phyloP scores from a whole-genome alignment of 148 eudicot genomes.

The Rhododendron ferrugineum region DNA sequence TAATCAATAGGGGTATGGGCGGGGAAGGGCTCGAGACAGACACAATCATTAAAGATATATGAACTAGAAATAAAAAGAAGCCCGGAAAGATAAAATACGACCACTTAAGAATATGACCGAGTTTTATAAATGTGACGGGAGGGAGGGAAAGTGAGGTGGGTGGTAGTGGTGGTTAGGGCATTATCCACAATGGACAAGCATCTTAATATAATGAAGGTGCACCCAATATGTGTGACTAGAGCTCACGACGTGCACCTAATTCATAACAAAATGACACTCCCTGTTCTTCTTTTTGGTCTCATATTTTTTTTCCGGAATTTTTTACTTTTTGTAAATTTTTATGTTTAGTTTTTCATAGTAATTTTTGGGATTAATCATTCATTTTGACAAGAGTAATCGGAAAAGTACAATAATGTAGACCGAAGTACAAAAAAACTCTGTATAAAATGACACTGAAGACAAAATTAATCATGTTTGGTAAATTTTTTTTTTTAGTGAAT shows the following conservation, averaged over 20 bases:
- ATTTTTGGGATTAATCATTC: too few relatives aligned
- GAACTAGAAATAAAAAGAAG: neutral
- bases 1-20: neutral
- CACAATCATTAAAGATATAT: neutral
- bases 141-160: neutral
- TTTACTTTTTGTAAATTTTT: neutral
- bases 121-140: neutral
- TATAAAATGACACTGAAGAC: too few relatives aligned
- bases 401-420: too few relatives aligned
- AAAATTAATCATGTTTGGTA: too few relatives aligned
- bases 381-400: too few relatives aligned
- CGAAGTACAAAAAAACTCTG: too few relatives aligned
- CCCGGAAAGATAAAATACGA: neutral
- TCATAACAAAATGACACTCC: neutral
- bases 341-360: too few relatives aligned
- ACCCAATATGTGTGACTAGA: neutral
- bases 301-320: too few relatives aligned
- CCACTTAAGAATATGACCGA: neutral
- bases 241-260: neutral
- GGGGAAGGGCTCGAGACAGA: neutral
- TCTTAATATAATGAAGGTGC: neutral
- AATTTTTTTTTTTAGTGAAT: too few relatives aligned
- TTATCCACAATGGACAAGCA: neutral
- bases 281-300: neutral
- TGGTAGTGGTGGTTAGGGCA: neutral